Evolutionary conservation across 805 yeast genomes (phyloP), one percentile per base, ranked within the genome.

Genomic region (Spathaspora sp.): DNA sequence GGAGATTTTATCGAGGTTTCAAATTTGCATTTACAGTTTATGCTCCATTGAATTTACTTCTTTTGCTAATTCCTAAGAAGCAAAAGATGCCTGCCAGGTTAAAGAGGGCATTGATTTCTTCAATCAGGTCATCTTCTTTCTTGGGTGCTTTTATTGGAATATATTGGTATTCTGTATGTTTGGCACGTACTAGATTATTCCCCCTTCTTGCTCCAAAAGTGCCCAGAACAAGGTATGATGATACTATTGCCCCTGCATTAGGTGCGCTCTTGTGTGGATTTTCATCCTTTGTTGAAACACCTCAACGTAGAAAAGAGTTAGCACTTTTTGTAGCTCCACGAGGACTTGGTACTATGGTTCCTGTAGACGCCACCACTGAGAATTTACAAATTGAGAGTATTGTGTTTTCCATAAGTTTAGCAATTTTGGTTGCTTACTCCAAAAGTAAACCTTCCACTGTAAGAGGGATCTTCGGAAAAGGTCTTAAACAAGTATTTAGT

Each of bases 151-250:
- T 68, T 54, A 77, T 77, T 28, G 67, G 67, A 12, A 60, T 75
- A 44, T 65, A 65, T 52, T 77, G 81, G 81, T 78, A 78, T 54
- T 70, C 71, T 8, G 80, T 78, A 12, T 77, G 82, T 57, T 60
- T 77, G 20, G 64, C 69, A 2, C 60, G 82, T 47, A 66, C 70
- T 3, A 55, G 78, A 50, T 48, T 75, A 2, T 65, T 75, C 1
- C 80, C 80, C 3, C 50, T 49, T 18, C 47, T 76, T 17, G 69
- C 74, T 54, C 78, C 79, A 3, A 51, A 59, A 2, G 66, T 64
- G 1, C 68, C 74, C 8, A 56, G 55, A 19, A 64, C 67, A 2
- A 49, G 62, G 17, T 72, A 69, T 60, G 81, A 77, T 52, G 65
- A 64, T 46, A 69, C 73, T 5, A 61, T 65, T 18, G 77, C 68